These are phyloP conservation scores for Alternaria sp. DNA, from an alignment of 2,329 filamentous ascomycete species.

Conservation along the genomic window DNA sequence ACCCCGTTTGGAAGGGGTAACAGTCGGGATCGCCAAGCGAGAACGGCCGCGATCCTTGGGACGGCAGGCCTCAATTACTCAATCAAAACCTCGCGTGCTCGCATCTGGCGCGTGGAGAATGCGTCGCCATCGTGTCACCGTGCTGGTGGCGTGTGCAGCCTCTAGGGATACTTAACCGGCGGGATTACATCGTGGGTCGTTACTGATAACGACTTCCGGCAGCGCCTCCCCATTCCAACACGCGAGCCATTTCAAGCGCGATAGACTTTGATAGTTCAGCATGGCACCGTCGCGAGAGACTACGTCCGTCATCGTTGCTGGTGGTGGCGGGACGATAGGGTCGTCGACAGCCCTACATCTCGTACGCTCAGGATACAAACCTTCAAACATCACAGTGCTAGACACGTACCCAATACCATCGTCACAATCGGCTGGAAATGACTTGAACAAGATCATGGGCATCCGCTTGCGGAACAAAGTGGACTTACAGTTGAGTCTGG, in stretches of 20 bases:
- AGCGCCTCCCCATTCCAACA: background rate
- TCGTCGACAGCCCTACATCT: slow-evolving; percentile 61
- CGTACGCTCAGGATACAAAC: slow-evolving; percentile 56
- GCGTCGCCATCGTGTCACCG: slow-evolving; percentile 11
- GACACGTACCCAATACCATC: slow-evolving; percentile 57
- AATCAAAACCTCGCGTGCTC: slow-evolving; percentile 6
- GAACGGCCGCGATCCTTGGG: slow-evolving; percentile 3
- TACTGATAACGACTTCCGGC: slow-evolving; percentile 11
- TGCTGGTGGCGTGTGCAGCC: slow-evolving; percentile 24
- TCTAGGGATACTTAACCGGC: slow-evolving; percentile 16
- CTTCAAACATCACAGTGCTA: slow-evolving; percentile 55
- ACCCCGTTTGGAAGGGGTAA: slow-evolving; percentile 2
- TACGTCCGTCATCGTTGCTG: slow-evolving; percentile 49
- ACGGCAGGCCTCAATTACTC: slow-evolving; percentile 10
- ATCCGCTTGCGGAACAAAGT: slow-evolving; percentile 50
- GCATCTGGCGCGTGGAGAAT: slow-evolving; percentile 8
- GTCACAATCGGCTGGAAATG: slow-evolving; percentile 58
- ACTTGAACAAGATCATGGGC: slow-evolving; percentile 58
- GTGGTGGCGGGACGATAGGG: slow-evolving; percentile 62
- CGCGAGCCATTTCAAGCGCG: background rate
- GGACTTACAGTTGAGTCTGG: slow-evolving; percentile 40
- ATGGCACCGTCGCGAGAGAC: slow-evolving; percentile 29
- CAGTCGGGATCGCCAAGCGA: slow-evolving; percentile 17
- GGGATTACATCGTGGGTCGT: slow-evolving; percentile 9
- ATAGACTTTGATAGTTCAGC: background rate